Conservation (phyloP, 768 basidiomycete species). For the Boletus fagicola region DNA sequence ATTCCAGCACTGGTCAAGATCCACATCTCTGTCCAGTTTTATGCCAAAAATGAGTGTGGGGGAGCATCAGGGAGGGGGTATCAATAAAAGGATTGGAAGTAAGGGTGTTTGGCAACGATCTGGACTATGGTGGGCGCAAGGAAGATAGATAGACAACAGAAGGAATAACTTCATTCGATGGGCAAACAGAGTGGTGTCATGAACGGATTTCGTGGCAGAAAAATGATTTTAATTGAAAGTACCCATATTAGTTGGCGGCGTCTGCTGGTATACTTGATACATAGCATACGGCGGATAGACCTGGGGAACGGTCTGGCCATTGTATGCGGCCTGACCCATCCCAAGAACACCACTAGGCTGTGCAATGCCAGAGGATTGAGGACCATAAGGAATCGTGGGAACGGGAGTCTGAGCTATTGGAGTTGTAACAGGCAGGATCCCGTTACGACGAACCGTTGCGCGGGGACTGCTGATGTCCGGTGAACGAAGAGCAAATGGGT, state of each 20-base stretch:
- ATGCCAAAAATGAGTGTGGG: conserved; percentile 26
- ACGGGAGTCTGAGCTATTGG: conserved; percentile 29
- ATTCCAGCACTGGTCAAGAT: conserved; percentile 33
- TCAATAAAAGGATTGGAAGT: conserved; percentile 27
- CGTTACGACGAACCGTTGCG: conserved; percentile 46
- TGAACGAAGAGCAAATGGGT: conserved; percentile 52
- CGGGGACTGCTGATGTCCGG: conserved; percentile 53
- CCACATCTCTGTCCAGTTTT: conserved; percentile 23
- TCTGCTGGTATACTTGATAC: conserved; percentile 82
- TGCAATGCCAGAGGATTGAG: conserved; percentile 59
- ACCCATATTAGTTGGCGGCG: conserved; percentile 70
- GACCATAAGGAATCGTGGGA: conserved; percentile 48
- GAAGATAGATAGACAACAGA: conserved; percentile 35
- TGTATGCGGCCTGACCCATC: conserved; percentile 67
- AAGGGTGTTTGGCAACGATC: conserved; percentile 25
- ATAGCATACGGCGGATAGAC: conserved; percentile 73
- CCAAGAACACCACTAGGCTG: conserved; percentile 58
- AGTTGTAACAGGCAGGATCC: conserved; percentile 32
- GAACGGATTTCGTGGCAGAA: conserved; percentile 33
- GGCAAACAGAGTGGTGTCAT: conserved; percentile 42
- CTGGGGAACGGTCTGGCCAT: conserved; percentile 58
- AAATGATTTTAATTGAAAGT: conserved; percentile 57
- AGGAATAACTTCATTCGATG: conserved; percentile 33
- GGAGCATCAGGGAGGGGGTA: conserved; percentile 26
- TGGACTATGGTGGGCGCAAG: conserved; percentile 24